phyloP scores from a whole-genome alignment of 164 flowering plant genomes.

The Malania oleifera region DNA sequence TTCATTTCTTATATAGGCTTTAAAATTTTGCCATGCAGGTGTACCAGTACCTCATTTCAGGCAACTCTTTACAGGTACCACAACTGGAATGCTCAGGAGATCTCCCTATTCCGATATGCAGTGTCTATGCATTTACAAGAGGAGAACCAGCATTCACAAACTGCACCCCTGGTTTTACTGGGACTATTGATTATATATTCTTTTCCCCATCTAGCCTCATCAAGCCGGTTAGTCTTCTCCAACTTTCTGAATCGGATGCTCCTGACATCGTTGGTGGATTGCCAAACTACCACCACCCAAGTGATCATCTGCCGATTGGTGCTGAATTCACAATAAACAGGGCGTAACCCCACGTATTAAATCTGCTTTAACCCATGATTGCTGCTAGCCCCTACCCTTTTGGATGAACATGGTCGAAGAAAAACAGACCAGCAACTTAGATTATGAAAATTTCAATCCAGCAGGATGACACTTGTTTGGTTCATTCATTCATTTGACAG shows the following conservation, averaged over 20 bases:
- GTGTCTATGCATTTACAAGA: conserved; percentile 56
- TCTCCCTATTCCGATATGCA: conserved; percentile 51
- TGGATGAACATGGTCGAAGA: not conserved
- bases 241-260: conserved; percentile 66
- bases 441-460: too few species aligned
- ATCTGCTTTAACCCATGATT: too few species aligned
- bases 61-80: conserved; percentile 25
- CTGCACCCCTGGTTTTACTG: conserved; percentile 91
- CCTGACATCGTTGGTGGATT: conserved; percentile 72
- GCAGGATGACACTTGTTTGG: too few species aligned
- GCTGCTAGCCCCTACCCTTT: too few species aligned
- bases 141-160: conserved; percentile 92
- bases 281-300: conserved; percentile 83
- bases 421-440: too few species aligned
- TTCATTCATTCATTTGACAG: too few species aligned
- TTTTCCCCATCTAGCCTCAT: conserved; percentile 56
- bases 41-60: conserved; percentile 65
- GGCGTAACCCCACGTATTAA: not conserved
- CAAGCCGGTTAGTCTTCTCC: conserved; percentile 64
- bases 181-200: conserved; percentile 81
- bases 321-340: conserved; percentile 61
- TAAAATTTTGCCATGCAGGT: conserved; percentile 45
- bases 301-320: conserved; percentile 95
- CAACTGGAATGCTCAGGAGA: conserved; percentile 32
- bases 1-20: not conserved